Evolutionary conservation across 495 filamentous ascomycete genomes (phyloP).

Genomic region (Geoglossum glabrum): DNA sequence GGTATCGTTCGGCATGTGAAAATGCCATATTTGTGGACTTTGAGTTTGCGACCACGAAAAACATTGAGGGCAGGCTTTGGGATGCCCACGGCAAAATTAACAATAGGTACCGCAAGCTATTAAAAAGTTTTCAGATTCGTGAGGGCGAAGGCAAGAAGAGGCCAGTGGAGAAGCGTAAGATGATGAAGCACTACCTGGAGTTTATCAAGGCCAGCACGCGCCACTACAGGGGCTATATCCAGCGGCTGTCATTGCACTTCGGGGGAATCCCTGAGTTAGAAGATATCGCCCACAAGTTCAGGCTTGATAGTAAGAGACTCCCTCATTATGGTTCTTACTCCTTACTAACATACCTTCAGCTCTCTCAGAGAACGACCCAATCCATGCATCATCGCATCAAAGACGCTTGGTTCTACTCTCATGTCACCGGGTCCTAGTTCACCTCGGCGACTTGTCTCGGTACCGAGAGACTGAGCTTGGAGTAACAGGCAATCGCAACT

Average conservation of each 20-base stretch:
- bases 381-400: not conserved
- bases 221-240: conserved; percentile 74
- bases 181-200: conserved; percentile 54
- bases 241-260: conserved; percentile 52
- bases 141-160: conserved; percentile 37
- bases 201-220: conserved; percentile 73
- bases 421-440: conserved; percentile 68
- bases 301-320: conserved; percentile 29
- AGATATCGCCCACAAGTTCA: conserved; percentile 46
- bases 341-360: not conserved
- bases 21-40: conserved; percentile 55
- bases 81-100: conserved; percentile 58
- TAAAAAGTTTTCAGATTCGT: conserved; percentile 33
- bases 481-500: conserved; percentile 42
- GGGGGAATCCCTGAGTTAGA: conserved; percentile 51
- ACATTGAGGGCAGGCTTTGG: conserved; percentile 59
- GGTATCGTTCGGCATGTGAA: conserved; percentile 50
- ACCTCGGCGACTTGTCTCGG: conserved; percentile 75
- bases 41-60: conserved; percentile 37
- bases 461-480: conserved; percentile 59
- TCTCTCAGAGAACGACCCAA: not conserved
- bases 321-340: not conserved
- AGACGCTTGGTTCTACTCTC: conserved; percentile 36
- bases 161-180: conserved; percentile 57
- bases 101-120: conserved; percentile 45